These are phyloP conservation scores for Chaetomium tenue DNA, from an alignment of 495 filamentous ascomycete species.

Conservation along the genomic window DNA sequence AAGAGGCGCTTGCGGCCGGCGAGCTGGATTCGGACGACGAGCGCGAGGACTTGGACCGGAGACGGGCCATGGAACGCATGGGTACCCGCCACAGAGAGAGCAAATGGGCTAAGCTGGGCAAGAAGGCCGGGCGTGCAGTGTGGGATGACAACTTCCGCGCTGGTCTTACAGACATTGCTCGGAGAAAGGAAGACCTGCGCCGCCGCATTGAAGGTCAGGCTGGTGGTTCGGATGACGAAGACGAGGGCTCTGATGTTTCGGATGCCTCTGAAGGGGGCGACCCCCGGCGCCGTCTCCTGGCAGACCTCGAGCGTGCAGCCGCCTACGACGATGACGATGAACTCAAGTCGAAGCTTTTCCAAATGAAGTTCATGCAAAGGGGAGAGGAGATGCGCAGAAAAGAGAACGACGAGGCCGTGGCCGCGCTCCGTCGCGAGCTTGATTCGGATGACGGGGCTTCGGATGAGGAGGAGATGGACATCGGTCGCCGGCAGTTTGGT, in stretches of 20 bases:
- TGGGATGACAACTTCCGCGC: slow-evolving; percentile 82
- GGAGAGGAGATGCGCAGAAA: slow-evolving; percentile 74
- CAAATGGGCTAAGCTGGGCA: slow-evolving; percentile 90
- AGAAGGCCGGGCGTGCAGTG: slow-evolving; percentile 69
- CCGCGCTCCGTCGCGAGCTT: slow-evolving; percentile 70
- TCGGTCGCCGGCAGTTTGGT: slow-evolving; percentile 67
- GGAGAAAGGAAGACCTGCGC: slow-evolving; percentile 79
- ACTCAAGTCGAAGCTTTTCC: slow-evolving; percentile 53
- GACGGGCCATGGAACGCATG: slow-evolving; percentile 84
- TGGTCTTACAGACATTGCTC: slow-evolving; percentile 77
- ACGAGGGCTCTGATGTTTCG: slow-evolving; percentile 52
- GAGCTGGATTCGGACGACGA: slow-evolving; percentile 70
- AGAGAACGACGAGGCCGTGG: slow-evolving; percentile 78
- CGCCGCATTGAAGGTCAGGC: slow-evolving; percentile 79
- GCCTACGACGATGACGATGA: slow-evolving; percentile 39
- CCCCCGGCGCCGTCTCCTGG: slow-evolving; percentile 58
- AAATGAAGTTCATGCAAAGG: slow-evolving; percentile 90
- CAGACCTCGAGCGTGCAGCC: slow-evolving; percentile 54
- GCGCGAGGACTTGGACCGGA: slow-evolving; percentile 71
- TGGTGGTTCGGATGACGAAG: slow-evolving; percentile 52
- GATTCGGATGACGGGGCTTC: slow-evolving; percentile 52
- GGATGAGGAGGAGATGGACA: slow-evolving; percentile 58
- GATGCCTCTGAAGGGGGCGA: slow-evolving; percentile 53
- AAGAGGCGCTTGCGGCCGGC: slow-evolving; percentile 65
- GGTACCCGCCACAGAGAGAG: slow-evolving; percentile 83